Evolutionary conservation across 805 yeast genomes (phyloP), one percentile per base, ranked within the genome.

Genomic region (Sporopachydermia lactativora): DNA sequence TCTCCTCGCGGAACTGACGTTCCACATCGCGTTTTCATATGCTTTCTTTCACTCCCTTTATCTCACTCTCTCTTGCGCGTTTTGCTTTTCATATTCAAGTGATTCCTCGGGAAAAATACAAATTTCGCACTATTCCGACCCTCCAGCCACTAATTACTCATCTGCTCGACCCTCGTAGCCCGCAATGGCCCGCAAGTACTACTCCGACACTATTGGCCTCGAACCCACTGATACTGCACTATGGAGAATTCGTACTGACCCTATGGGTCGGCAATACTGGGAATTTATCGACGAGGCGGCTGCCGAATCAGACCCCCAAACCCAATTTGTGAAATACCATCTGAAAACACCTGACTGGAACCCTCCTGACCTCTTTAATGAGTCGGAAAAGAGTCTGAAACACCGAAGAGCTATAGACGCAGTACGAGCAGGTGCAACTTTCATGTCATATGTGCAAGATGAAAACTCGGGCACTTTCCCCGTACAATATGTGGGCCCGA

Each of bases 401-500:
- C 60, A 59, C 5, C 39, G 45, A 38, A 65, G 69, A 1, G 73
- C 84, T 0, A 55, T 58, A 24, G 76, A 78, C 36, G 73, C 94
- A 3, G 80, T 88, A 1, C 57, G 66, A 35, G 78, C 81, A 47
- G 92, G 89, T 15, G 89, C 88, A 2, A 65, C 70, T 2, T 86
- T 83, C 52, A 71, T 83, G 41, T 53, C 70, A 18, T 53, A 65
- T 4, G 51, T 89, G n/a, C 97, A 92, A 55, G 89, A 81, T 41
- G 68, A 70, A 17, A 58, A 63, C 1, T 71, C 78, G n/a, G 99
- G 98, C 0, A 74, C 77, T 4, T 83, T 89, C 61, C 96, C 96
- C 1, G 75, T 81, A 51, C 94, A 84, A 54, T 92, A 92, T 54
- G 86, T 86, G 47, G 99, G 99, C 2, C 99, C 99, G 2, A 88